These are phyloP conservation scores for Thalassiosira pacifica DNA, from an alignment of 352 stramenopile species.

Conservation along the genomic window DNA sequence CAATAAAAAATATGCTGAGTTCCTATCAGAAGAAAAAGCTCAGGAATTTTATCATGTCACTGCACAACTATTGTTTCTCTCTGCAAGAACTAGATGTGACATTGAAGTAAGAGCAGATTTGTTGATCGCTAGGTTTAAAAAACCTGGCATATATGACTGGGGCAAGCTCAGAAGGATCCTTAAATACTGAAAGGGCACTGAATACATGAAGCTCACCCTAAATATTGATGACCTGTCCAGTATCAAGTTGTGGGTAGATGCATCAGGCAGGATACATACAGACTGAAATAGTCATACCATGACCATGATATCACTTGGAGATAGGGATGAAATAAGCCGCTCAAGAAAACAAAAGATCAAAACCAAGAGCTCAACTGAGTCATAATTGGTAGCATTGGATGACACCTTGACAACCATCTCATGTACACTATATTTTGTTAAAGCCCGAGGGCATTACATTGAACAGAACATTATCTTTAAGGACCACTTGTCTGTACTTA, in stretches of 20 bases:
- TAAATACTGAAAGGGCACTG: conserved; percentile 58
- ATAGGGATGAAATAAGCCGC: conserved; percentile 2
- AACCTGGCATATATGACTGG: conserved; percentile 59
- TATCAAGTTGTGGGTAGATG: conserved; percentile 58
- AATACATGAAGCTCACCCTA: conserved; percentile 42
- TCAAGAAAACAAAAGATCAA: conserved; percentile 50
- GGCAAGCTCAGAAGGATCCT: conserved; percentile 62
- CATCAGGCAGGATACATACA: conserved; percentile 49
- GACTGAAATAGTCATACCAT: conserved; percentile 66
- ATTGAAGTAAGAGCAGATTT: conserved; percentile 57
- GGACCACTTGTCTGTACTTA: conserved; percentile 35
- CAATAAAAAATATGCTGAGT: conserved; percentile 13
- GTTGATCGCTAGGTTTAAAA: conserved; percentile 36
- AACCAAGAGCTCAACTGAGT: conserved; percentile 46
- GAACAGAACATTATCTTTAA: conserved; percentile 33
- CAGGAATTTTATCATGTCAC: conserved; percentile 60
- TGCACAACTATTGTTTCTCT: conserved; percentile 63
- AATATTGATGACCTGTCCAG: conserved; percentile 7
- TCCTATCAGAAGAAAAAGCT: conserved; percentile 35
- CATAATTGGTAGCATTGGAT: conserved; percentile 30
- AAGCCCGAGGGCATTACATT: conserved; percentile 41
- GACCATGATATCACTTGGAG: conserved; percentile 56
- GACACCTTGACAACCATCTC: conserved; percentile 4
- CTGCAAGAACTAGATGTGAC: conserved; percentile 44
- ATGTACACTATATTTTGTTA: conserved; percentile 37